Percentiles rank a stretch among this genome's conserved stretches.
These are phyloP conservation scores for Mycena maculata DNA, from an alignment of 768 basidiomycete species.

Conservation along the genomic window DNA sequence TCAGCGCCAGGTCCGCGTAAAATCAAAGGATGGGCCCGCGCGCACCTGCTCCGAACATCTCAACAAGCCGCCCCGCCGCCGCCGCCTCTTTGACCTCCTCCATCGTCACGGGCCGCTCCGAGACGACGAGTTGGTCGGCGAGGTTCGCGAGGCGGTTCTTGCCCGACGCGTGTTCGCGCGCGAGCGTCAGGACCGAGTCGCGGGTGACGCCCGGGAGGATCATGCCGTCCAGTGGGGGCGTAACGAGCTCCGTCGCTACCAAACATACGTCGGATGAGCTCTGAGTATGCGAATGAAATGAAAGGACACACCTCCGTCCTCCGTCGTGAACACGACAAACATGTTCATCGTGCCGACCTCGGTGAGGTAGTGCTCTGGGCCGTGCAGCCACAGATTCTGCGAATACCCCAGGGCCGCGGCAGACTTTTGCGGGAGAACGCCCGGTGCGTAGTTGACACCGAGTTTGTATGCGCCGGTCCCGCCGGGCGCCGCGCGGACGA, in stretches of 20 bases:
- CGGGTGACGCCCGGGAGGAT: constrained; percentile 95
- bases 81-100: constrained; percentile 72
- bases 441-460: constrained; percentile 90
- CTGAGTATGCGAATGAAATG: neutral
- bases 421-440: constrained; percentile 84
- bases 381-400: constrained; percentile 92
- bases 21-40: constrained; percentile 36
- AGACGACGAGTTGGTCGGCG: constrained; percentile 65
- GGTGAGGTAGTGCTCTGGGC: constrained; percentile 69
- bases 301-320: constrained; percentile 65
- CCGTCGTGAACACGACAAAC: constrained; percentile 81
- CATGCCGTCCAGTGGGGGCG: constrained; percentile 90
- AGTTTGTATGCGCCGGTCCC: constrained; percentile 93
- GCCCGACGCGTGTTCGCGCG: constrained; percentile 68
- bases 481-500: constrained; percentile 87
- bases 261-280: constrained; percentile 37
- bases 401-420: constrained; percentile 83
- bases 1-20: neutral
- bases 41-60: constrained; percentile 85
- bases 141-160: constrained; percentile 59
- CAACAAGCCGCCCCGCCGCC: constrained; percentile 73
- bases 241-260: constrained; percentile 82
- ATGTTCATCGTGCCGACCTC: constrained; percentile 95
- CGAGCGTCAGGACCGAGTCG: constrained; percentile 82
- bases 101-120: constrained; percentile 83